Evolutionary conservation across 306 rosid genomes (phyloP), one percentile per base, ranked within the genome.

Genomic region (Macrotyloma uniflorum): DNA sequence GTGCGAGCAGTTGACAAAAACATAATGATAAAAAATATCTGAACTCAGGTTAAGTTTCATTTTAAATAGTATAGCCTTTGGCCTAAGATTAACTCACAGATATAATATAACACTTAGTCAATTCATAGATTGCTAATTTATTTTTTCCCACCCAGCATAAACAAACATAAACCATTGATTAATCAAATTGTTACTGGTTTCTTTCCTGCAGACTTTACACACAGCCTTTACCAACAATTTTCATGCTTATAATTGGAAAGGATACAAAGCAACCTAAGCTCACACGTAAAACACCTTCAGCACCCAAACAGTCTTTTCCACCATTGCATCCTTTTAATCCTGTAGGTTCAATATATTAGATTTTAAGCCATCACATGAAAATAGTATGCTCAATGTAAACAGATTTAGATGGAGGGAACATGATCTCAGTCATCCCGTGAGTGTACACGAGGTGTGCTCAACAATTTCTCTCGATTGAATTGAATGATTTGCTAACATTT

Each of bases 191-290:
- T 61, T 33, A 2, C 14, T 26, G 23, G n/a, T 54, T 62, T 53
- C 45, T 45, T 77, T 24, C 12, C 53, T 4, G 50, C 24, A 67
- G 46, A 45, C 28, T 49, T 36, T 40, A 50, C 8, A 24, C 30
- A 54, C 63, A 74, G 50, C 63, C 63, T 63, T 16, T 7, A 24
- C 66, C 22, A 43, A 64, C 63, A 30, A 78, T 45, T 55, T 67
- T 35, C 42, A 47, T 67, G 57, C 55, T 36, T 43, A 76, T 55
- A 49, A 69, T 38, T 70, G 70, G 70, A 59, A 79, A 87, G 97
- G 98, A 96, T 96, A 96, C 99, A 77, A 88, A 96, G 85, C 99
- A 96, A 26, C 96, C 98, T 74, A 96, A 85, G 87, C 98, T 96
- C 83, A 96, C 96, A 30, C 99, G 98, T 81, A 96, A 84, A 82